These are phyloP conservation scores for Vicia villosa DNA, from an alignment of 306 rosid species.

Conservation along the genomic window DNA sequence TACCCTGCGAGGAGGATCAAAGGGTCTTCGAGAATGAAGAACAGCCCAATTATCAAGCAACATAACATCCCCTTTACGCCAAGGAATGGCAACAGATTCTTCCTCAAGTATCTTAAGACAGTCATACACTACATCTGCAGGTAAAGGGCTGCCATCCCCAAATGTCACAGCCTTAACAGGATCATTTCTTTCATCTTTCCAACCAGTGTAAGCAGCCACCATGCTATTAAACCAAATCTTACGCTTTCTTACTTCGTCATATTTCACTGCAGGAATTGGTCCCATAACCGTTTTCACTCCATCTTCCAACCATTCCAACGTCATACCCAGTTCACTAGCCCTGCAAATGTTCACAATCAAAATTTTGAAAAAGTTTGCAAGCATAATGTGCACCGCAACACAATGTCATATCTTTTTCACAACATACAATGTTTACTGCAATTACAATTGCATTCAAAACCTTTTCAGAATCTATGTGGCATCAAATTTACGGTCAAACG, in stretches of 20 bases:
- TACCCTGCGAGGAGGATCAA: conserved; percentile 64
- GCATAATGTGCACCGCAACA: neutral
- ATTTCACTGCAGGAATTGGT: conserved; percentile 77
- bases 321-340: conserved; percentile 83
- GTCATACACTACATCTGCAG: conserved; percentile 57
- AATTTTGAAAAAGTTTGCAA: too few relatives aligned
- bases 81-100: conserved; percentile 64
- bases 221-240: conserved; percentile 93
- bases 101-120: conserved; percentile 63
- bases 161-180: conserved; percentile 84
- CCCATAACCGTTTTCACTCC: conserved; percentile 82
- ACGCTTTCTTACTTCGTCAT: conserved; percentile 54
- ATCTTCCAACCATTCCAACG: conserved; percentile 79
- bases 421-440: neutral
- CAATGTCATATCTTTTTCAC: neutral
- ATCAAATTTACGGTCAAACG: too few relatives aligned
- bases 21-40: conserved; percentile 76
- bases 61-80: conserved; percentile 70
- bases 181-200: conserved; percentile 48
- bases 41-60: conserved; percentile 83
- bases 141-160: conserved; percentile 77
- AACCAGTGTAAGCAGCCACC: conserved; percentile 77
- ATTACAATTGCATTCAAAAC: neutral
- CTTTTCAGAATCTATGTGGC: neutral
- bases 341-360: conserved; percentile 38